Conservation (phyloP, 2,329 filamentous ascomycete genomes). For the Thielaviopsis ethacetica region DNA sequence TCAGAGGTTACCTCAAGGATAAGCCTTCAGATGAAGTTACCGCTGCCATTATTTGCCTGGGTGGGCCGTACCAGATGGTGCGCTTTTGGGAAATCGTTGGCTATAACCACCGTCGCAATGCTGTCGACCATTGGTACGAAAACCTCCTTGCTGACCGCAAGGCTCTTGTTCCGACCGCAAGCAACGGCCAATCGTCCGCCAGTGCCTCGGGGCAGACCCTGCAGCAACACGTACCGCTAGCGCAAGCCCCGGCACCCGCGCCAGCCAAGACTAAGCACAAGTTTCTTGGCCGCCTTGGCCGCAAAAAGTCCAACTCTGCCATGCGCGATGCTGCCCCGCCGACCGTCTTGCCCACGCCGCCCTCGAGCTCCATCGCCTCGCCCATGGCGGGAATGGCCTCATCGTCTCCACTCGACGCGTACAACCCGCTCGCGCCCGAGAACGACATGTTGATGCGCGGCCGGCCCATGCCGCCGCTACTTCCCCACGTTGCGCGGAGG, state of each 20-base stretch:
- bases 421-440: constrained; percentile 1
- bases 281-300: constrained; percentile 33
- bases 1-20: constrained; percentile 47
- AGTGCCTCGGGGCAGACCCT: not conserved
- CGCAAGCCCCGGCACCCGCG: constrained; percentile 12
- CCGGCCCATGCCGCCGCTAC: constrained; percentile 43
- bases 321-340: constrained; percentile 3
- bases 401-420: not conserved
- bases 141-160: constrained; percentile 25
- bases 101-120: constrained; percentile 41
- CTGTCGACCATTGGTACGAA: constrained; percentile 44
- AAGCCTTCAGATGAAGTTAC: constrained; percentile 47
- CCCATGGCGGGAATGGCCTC: not conserved
- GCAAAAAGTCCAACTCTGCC: constrained; percentile 36
- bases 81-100: constrained; percentile 50
- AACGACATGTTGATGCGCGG: constrained; percentile 21
- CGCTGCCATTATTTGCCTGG: constrained; percentile 41
- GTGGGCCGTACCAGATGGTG: constrained; percentile 46
- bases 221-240: not conserved
- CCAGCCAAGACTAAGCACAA: constrained; percentile 33
- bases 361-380: not conserved
- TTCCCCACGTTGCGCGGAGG: constrained; percentile 31
- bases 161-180: constrained; percentile 16
- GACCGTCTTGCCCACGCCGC: not conserved
- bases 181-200: not conserved